Conservation (phyloP, 2,329 filamentous ascomycete genomes). For the Pseudomassariella vexata region DNA sequence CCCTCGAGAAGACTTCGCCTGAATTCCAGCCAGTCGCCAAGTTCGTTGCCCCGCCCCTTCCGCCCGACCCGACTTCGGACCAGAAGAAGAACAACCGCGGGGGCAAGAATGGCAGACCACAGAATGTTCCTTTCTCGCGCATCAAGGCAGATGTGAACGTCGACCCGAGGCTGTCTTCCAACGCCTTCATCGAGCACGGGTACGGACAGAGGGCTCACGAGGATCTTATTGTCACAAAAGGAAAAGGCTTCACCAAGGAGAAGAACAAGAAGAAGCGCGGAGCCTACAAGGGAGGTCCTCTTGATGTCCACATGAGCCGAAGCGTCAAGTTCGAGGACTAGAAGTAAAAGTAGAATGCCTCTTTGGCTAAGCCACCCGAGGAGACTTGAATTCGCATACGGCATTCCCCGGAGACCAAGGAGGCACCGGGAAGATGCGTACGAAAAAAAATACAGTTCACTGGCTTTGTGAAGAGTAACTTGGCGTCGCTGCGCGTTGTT, state of each 20-base stretch:
- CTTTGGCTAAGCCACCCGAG: not conserved
- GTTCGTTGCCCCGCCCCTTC: slow-evolving; percentile 46
- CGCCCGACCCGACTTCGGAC: slow-evolving; percentile 43
- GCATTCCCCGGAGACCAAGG: no score
- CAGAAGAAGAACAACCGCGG: slow-evolving; percentile 35
- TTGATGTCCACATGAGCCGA: slow-evolving; percentile 77
- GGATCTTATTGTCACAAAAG: slow-evolving; percentile 83
- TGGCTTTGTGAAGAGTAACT: no score
- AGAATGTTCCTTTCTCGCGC: slow-evolving; percentile 69
- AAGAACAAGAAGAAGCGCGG: slow-evolving; percentile 98
- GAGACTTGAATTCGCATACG: no score
- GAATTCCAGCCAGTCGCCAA: slow-evolving; percentile 31
- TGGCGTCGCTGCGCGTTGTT: no score
- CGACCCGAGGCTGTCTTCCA: slow-evolving; percentile 66
- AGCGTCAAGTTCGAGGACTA: slow-evolving; percentile 94
- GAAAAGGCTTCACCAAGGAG: slow-evolving; percentile 98
- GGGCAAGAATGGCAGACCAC: slow-evolving; percentile 35
- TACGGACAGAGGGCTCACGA: slow-evolving; percentile 87
- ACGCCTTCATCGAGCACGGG: slow-evolving; percentile 75
- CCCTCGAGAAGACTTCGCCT: slow-evolving; percentile 48
- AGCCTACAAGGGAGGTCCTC: slow-evolving; percentile 80
- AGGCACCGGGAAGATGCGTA: no score
- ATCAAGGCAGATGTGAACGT: slow-evolving; percentile 65
- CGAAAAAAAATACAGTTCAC: no score
- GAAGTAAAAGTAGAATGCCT: slow-evolving; percentile 12